Base-by-base conservation (phyloP, 768 basidiomycete species). In the Hemileccinum impolitum region DNA sequence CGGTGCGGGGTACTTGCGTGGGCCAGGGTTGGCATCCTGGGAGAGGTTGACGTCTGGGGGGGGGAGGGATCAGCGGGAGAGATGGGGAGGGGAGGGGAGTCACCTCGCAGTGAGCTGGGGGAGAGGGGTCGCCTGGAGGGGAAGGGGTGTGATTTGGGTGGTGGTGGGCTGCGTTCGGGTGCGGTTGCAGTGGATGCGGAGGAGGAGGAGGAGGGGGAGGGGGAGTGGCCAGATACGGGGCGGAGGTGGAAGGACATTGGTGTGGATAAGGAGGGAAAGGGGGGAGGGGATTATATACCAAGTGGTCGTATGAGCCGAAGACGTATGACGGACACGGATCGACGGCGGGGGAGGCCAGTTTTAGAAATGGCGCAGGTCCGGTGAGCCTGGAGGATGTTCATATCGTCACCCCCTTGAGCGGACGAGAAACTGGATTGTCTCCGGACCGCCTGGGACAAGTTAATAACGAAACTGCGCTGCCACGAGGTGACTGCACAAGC, bases 1-100 rank as follows among this genome's bases (percentile, higher is more conserved):
- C 1, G 88, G 88, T 1, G 84, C 79, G 15, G 87, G 87, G 62
- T 81, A 87, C 54, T 81, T 82, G 49, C 83, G 72, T 3, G 76
- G 68, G 3, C 69, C 63, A 50, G 74, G 69, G 55, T 76, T 77
- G 47, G 74, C 70, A 35, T 75, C 70, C 50, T 79, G 77, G 0
- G 77, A 70, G 42, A 87, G 75, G 62, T 87, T 84, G 57, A 88
- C 71, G 64, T 88, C 85, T 86, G 60, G 11, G 56, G 35, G 32
- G 11, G 60, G 11, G 56, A 34, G 32, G 11, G 51, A 40, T 66
- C 41, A 66, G 56, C 7, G 47, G 31, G 34, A 32, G 36, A n/a
- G 49, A 48, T 11, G 47, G 35, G 15, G 18, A 36, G 18, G 30
- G 39, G 28, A 35, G 7, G 17, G 9, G 12, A 13, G 26, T 52